Evolutionary conservation across 306 rosid genomes (phyloP), one percentile per base, ranked within the genome.

Genomic region (Rosa lucieae): DNA sequence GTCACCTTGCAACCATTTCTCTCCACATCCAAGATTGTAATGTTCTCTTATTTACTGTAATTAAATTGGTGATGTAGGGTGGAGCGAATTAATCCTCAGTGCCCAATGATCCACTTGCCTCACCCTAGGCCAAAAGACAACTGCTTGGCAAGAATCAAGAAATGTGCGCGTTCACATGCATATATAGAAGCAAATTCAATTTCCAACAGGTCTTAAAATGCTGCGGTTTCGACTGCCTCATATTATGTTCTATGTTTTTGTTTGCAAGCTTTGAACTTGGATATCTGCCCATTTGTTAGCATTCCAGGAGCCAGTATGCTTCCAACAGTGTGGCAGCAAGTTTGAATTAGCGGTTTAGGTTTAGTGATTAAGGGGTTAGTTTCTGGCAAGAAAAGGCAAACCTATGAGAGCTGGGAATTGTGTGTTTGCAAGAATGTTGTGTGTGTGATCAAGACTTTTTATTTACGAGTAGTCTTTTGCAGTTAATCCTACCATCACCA

Each of bases 111-210:
- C 81, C 87, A 86, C 82, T 81, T 93, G 77, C 98, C 97, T 1
- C 94, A 93, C 76, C 79, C 92, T 59, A 92, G 97, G 79, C 98
- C 94, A 0, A 76, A 44, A 66, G 98, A 93, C 82, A 89, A 93
- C 68, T 93, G 97, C 88, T 69, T 88, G 85, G 98, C 90, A 53
- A 89, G 82, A 68, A 61, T 93, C 67, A 84, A 58, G 82, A 89
- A 83, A 87, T 32, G 42, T 13, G 44, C 10, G 14, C n/a, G 43
- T 32, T 32, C 4, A 14, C 10, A 3, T 35, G 69, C 70, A 35
- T 23, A 23, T 23, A 23, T 65, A 10, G 42, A 62, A 61, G 17
- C 37, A 12, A 17, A 32, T 29, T 15, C 43, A 32, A 63, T 61
- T 61, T 61, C 67, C 67, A 26, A 61, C 40, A 61, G 8, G 39